Percentiles rank a stretch among this genome's conserved stretches.
Evolutionary conservation across 768 basidiomycete genomes (phyloP).

Genomic region (Trametes coccinea): DNA sequence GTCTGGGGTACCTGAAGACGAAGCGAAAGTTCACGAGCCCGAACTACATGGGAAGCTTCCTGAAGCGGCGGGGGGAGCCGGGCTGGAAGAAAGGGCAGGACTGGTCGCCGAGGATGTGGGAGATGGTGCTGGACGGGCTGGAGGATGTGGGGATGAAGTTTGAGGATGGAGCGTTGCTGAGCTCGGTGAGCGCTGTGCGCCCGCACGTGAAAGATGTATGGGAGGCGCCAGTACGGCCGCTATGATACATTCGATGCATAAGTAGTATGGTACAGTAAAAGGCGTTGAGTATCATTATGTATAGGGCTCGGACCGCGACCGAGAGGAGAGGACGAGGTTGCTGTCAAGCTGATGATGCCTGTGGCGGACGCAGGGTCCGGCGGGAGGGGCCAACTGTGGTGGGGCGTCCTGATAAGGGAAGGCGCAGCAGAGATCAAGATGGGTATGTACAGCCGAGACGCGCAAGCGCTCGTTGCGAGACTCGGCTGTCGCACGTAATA

Average conservation of each 20-base stretch:
- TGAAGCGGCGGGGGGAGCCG: slow-evolving; percentile 44
- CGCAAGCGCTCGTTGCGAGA: slow-evolving; percentile 8
- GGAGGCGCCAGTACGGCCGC: slow-evolving; percentile 44
- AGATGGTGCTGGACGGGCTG: slow-evolving; percentile 49
- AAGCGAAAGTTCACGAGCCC: slow-evolving; percentile 39
- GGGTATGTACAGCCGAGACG: slow-evolving; percentile 6
- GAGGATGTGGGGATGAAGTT: slow-evolving; percentile 50
- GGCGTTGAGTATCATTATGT: background rate
- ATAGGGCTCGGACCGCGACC: no score
- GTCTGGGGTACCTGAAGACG: slow-evolving; percentile 55
- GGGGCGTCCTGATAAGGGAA: background rate
- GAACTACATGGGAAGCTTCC: slow-evolving; percentile 54
- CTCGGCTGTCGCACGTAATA: slow-evolving; percentile 9
- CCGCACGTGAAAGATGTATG: slow-evolving; percentile 53
- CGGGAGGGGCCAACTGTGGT: background rate
- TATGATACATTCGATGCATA: slow-evolving; percentile 26
- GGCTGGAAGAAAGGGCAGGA: slow-evolving; percentile 72
- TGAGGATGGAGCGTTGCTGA: slow-evolving; percentile 52
- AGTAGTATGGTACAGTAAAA: background rate
- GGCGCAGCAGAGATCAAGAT: slow-evolving; percentile 4
- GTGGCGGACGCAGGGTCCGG: background rate
- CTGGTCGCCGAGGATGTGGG: slow-evolving; percentile 73
- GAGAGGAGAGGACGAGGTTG: background rate
- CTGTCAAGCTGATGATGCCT: background rate
- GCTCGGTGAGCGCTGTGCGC: slow-evolving; percentile 49